Percentiles rank a stretch among this genome's conserved stretches.
Evolutionary conservation across 2,329 filamentous ascomycete genomes (phyloP).

Genomic region (Ambrosiella xylebori): DNA sequence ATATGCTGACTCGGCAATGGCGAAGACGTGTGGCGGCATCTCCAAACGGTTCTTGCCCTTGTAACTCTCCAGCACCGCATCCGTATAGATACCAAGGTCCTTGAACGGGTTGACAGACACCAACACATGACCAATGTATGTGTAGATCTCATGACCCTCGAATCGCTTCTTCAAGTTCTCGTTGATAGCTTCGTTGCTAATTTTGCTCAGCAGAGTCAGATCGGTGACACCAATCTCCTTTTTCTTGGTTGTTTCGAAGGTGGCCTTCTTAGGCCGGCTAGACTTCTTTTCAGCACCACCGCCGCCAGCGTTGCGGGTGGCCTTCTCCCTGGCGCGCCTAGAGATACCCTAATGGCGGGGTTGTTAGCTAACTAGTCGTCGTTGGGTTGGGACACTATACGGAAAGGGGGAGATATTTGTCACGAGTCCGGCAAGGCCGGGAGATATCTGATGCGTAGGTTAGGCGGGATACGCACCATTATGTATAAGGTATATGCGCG

Average conservation of each 20-base stretch:
- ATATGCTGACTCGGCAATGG: slow-evolving; percentile 87
- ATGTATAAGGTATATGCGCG: background rate
- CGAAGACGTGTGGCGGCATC: slow-evolving; percentile 89
- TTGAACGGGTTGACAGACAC: slow-evolving; percentile 97
- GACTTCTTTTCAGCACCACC: slow-evolving; percentile 21
- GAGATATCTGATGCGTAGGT: background rate
- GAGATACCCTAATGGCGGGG: slow-evolving; percentile 27
- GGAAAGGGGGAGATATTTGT: too few species aligned
- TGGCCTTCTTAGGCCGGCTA: slow-evolving; percentile 75
- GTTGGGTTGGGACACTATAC: too few species aligned
- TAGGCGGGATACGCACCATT: background rate
- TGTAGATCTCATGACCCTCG: slow-evolving; percentile 95
- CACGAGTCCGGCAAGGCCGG: too few species aligned
- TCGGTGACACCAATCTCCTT: slow-evolving; percentile 98
- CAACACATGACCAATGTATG: slow-evolving; percentile 98
- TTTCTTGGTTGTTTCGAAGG: slow-evolving; percentile 93
- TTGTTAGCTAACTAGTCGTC: background rate
- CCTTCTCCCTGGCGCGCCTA: slow-evolving; percentile 31
- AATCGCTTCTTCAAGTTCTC: slow-evolving; percentile 98
- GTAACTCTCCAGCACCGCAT: slow-evolving; percentile 82
- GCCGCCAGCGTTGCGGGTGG: slow-evolving; percentile 20
- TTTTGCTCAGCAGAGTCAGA: slow-evolving; percentile 92
- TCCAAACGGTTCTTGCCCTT: slow-evolving; percentile 93
- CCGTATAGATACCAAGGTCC: slow-evolving; percentile 95
- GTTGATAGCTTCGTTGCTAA: slow-evolving; percentile 98